phyloP scores from a whole-genome alignment of 176 grass and related monocot species.

The Stipa capillata region DNA sequence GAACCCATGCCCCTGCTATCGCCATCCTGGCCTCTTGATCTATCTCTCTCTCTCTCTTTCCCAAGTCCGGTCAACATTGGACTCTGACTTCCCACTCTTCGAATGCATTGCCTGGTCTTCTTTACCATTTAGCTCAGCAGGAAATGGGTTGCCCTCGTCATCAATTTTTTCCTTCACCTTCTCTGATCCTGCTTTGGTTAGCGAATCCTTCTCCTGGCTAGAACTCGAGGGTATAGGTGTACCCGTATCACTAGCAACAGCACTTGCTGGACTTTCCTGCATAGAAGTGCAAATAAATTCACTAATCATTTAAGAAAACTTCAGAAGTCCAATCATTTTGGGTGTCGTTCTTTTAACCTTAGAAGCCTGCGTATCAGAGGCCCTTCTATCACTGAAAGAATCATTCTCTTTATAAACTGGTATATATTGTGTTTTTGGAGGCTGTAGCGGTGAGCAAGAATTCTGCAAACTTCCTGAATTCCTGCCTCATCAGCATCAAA shows the following conservation, averaged over 20 bases:
- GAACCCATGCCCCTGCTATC: slow-evolving; percentile 41
- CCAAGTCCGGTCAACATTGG: slow-evolving; percentile 34
- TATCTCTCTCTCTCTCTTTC: slow-evolving; percentile 81
- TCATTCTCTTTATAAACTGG: slow-evolving; percentile 69
- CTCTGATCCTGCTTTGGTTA: slow-evolving; percentile 42
- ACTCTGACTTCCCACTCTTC: slow-evolving; percentile 61
- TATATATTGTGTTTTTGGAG: slow-evolving; percentile 38
- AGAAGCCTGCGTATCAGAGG: slow-evolving; percentile 32
- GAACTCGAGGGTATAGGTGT: slow-evolving; percentile 33
- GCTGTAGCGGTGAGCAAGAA: slow-evolving; percentile 37
- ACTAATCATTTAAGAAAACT: background rate
- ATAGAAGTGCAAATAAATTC: slow-evolving; percentile 3
- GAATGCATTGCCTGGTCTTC: slow-evolving; percentile 28
- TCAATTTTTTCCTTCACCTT: slow-evolving; percentile 63
- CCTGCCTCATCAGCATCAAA: slow-evolving; percentile 40
- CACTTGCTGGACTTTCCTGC: slow-evolving; percentile 49
- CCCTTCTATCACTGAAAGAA: slow-evolving; percentile 56
- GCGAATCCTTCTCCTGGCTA: slow-evolving; percentile 47
- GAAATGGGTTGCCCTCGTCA: slow-evolving; percentile 27
- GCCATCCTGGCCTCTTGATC: slow-evolving; percentile 39
- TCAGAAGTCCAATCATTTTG: background rate
- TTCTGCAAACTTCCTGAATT: slow-evolving; percentile 36
- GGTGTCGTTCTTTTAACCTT: slow-evolving; percentile 45
- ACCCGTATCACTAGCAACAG: slow-evolving; percentile 37
- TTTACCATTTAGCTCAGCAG: slow-evolving; percentile 52